phyloP scores from a whole-genome alignment of 495 filamentous ascomycete genomes.

The Durotheca rogersii region DNA sequence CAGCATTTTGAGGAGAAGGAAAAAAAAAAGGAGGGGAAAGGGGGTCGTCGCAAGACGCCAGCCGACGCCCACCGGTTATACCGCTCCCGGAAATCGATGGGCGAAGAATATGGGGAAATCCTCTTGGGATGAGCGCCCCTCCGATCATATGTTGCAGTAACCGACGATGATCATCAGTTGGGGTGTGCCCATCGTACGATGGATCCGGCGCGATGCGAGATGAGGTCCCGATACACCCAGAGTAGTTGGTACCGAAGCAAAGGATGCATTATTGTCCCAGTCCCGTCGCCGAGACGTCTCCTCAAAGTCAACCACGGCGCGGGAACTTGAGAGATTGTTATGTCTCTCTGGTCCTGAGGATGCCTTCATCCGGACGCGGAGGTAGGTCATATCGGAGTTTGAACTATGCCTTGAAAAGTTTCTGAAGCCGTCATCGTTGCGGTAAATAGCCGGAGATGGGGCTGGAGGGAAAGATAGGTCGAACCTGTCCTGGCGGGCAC shows the following conservation, averaged over 20 bases:
- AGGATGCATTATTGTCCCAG: not conserved
- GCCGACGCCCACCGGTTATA: no score
- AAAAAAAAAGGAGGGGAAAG: no score
- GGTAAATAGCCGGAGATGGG: no score
- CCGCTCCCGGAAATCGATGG: not conserved
- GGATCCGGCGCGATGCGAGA: not conserved
- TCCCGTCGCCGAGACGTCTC: not conserved
- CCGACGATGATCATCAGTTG: conserved; percentile 14
- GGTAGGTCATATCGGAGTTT: not conserved
- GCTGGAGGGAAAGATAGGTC: no score
- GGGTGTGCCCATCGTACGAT: conserved; percentile 17
- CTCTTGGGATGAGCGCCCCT: not conserved
- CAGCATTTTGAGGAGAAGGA: no score
- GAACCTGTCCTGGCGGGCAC: no score
- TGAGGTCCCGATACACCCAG: not conserved
- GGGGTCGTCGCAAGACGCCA: no score
- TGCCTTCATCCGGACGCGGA: not conserved
- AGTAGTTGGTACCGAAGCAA: not conserved
- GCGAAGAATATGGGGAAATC: conserved; percentile 1
- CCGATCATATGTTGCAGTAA: conserved; percentile 19
- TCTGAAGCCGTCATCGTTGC: no score
- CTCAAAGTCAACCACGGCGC: not conserved
- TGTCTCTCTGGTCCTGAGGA: not conserved
- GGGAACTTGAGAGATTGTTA: not conserved
- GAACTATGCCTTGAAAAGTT: no score